phyloP scores from a whole-genome alignment of 768 basidiomycete species.

The Tephrocybe rancida region DNA sequence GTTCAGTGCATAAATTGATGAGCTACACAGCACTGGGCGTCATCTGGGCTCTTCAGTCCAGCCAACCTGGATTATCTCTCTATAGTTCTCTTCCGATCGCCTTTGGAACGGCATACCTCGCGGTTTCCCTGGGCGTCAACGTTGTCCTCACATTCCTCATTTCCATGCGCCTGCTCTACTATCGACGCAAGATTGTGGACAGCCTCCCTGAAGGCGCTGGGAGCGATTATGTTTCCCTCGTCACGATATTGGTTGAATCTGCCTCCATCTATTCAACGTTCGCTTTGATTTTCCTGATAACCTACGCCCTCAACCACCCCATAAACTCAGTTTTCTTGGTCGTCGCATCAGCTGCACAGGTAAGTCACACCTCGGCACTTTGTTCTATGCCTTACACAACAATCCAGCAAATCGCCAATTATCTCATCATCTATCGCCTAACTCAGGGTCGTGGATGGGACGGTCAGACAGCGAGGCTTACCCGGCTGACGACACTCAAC shows the following conservation, averaged over 20 bases:
- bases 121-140: conserved; percentile 39
- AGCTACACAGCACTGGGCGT: conserved; percentile 35
- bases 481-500: too few species aligned
- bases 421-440: conserved; percentile 42
- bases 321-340: conserved; percentile 38
- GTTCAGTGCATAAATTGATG: neutral
- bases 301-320: conserved; percentile 38
- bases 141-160: conserved; percentile 42
- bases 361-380: conserved; percentile 6
- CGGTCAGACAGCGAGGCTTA: neutral
- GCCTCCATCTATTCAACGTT: conserved; percentile 43
- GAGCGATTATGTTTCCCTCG: conserved; percentile 35
- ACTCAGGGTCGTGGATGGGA: conserved; percentile 40
- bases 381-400: neutral
- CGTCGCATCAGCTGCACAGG: conserved; percentile 33
- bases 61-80: conserved; percentile 37
- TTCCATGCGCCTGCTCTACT: conserved; percentile 29
- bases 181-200: conserved; percentile 28
- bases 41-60: conserved; percentile 42
- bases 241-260: conserved; percentile 40
- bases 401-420: conserved; percentile 33
- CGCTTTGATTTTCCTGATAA: conserved; percentile 38
- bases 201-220: conserved; percentile 32
- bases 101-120: conserved; percentile 37
- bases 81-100: conserved; percentile 34